These are phyloP conservation scores for Pleodorina starrii DNA, from an alignment of 139 green algal genomes.

Conservation along the genomic window DNA sequence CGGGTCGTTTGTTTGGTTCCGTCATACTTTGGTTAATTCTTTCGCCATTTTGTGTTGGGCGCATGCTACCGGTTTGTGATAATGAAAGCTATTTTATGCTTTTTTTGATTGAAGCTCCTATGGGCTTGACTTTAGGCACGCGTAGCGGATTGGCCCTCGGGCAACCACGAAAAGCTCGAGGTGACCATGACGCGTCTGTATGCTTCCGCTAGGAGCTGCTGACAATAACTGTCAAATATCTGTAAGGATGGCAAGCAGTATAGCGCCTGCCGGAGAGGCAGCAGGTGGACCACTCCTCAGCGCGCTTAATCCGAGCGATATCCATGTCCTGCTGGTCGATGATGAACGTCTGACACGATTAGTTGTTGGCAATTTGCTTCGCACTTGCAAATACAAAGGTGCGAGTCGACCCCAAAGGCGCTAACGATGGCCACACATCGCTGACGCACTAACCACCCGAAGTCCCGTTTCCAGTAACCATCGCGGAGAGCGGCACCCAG, in stretches of 20 bases:
- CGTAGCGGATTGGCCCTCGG: too few species aligned
- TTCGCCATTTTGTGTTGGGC: too few species aligned
- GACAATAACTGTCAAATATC: too few species aligned
- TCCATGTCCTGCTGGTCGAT: conserved; percentile 90
- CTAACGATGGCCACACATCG: background rate
- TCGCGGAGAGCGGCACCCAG: conserved; percentile 78
- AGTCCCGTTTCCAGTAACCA: conserved; percentile 77
- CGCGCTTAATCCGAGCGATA: conserved; percentile 44
- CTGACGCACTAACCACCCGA: background rate
- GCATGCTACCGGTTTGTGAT: too few species aligned
- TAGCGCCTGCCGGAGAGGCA: background rate
- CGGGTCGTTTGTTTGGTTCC: too few species aligned
- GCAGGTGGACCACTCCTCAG: background rate
- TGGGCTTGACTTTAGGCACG: too few species aligned
- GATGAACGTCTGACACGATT: conserved; percentile 84
- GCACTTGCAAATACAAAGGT: conserved; percentile 88
- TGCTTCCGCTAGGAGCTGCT: too few species aligned
- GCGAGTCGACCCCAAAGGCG: background rate
- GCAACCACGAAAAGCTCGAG: too few species aligned
- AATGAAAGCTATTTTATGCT: too few species aligned
- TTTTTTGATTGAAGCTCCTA: too few species aligned
- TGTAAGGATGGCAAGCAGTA: background rate
- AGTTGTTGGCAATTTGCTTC: conserved; percentile 85
- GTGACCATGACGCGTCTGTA: too few species aligned
- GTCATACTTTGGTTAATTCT: too few species aligned